Conservation (phyloP, 352 stramenopile genomes). For the Globisporangium nunn region DNA sequence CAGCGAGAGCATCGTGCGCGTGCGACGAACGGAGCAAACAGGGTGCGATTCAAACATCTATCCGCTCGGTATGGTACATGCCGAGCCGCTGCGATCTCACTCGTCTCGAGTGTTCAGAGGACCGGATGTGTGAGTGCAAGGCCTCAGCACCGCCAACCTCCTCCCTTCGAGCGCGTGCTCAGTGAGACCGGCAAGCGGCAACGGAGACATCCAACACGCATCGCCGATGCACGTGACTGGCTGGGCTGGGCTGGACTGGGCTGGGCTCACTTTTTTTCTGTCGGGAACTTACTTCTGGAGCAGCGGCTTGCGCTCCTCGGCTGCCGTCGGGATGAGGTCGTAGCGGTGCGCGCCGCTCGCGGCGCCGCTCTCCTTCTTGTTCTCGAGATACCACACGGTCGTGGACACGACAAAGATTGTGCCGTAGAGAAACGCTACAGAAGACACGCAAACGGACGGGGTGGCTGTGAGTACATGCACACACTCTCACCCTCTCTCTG, state of each 20-base stretch:
- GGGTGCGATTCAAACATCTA: background rate
- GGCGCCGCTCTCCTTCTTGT: constrained; percentile 29
- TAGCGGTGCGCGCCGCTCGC: constrained; percentile 24
- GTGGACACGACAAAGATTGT: constrained; percentile 66
- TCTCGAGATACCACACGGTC: constrained; percentile 63
- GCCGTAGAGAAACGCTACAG: constrained; percentile 58
- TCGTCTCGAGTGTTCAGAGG: no score
- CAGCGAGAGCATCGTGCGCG: background rate
- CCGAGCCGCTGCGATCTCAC: background rate
- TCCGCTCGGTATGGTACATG: background rate
- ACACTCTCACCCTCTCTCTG: no score
- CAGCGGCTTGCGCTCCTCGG: constrained; percentile 58
- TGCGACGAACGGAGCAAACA: background rate
- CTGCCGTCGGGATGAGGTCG: constrained; percentile 31
- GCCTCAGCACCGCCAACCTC: no score
- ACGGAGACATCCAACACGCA: background rate
- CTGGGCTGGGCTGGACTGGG: background rate
- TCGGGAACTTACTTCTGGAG: constrained; percentile 34
- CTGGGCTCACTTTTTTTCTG: background rate
- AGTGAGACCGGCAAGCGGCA: background rate
- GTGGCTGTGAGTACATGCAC: background rate
- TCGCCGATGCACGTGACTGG: background rate
- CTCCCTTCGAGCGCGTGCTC: background rate
- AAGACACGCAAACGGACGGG: background rate
- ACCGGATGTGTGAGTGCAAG: no score